Evolutionary conservation across 805 yeast species (phyloP), one percentile per base, ranked within the genome.

Genomic region (Torulaspora indica): DNA sequence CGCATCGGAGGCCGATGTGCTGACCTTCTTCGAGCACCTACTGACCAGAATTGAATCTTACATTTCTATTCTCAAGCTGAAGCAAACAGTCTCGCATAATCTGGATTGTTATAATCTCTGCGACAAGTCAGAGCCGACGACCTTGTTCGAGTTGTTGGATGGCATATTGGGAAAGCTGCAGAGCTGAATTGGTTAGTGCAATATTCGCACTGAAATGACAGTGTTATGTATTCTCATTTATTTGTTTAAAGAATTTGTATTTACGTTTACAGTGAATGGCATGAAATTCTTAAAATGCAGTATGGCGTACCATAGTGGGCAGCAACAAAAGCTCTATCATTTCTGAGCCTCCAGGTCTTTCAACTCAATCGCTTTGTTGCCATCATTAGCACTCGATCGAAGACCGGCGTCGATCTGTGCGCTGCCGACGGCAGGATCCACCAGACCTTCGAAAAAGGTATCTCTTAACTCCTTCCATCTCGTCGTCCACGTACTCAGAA

Each of bases 401-500:
- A 45, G 25, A 9, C 38, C 46, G 17, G 41, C 20, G 22, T 18
- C 36, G 9, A 13, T 23, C 5, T 39, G 32, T 17, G 38, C 12
- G 8, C 18, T 36, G 23, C 48, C 39, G n/a, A 41, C 47, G 12
- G 37, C 82, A 7, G 77, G 72, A 53, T 84, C 93, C 20, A 78
- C 74, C 69, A 85, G 70, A 27, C 90, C 87, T 46, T 89, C 95
- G 55, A 93, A 91, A 58, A 93, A 91, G 0, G 96, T 86, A 31
- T 86, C 85, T 56, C 90, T 75, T 43, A 91, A 70, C 62, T 91
- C 98, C 53, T 82, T 79, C 96, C 97, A 90, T 53, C 95, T 77
- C 0, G 95, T 79, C 13, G 89, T 78, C 78, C 91, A 91, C 0
- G 95, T 87, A 0, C 97, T 95, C 48, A 91, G 71, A 7, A 82